These are phyloP conservation scores for Stagonosporopsis cucurbitacearum DNA, from an alignment of 2,329 filamentous ascomycete genomes.

Conservation along the genomic window DNA sequence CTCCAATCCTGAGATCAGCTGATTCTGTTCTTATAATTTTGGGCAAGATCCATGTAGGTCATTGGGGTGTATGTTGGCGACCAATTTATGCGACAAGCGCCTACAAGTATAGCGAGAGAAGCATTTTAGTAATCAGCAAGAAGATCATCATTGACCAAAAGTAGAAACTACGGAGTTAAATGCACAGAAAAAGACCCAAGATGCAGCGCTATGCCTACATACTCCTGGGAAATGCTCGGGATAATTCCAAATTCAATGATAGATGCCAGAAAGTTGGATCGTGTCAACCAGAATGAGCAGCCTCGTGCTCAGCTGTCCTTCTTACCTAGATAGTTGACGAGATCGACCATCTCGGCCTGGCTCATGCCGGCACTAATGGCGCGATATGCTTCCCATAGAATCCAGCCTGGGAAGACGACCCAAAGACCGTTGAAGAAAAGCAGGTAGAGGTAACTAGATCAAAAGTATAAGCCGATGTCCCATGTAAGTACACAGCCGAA, in stretches of 20 bases:
- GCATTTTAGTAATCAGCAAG: no score
- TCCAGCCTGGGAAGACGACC: conserved; percentile 66
- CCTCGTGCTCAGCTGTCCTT: conserved; percentile 30
- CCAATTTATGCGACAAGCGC: no score
- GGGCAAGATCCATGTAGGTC: no score
- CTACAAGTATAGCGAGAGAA: no score
- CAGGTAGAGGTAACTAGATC: conserved; percentile 63
- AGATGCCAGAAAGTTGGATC: background rate
- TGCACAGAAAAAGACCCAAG: background rate
- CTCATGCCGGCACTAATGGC: conserved; percentile 51
- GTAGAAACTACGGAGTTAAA: no score
- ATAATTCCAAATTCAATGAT: background rate
- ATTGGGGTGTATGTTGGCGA: no score
- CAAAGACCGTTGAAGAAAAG: conserved; percentile 70
- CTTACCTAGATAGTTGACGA: conserved; percentile 47
- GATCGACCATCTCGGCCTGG: conserved; percentile 47
- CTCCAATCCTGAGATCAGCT: no score
- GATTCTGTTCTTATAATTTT: no score
- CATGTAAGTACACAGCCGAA: background rate
- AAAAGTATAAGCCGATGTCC: background rate
- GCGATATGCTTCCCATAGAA: conserved; percentile 59
- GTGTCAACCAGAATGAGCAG: no score
- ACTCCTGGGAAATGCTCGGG: background rate
- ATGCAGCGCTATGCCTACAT: background rate
- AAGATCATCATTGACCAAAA: no score